Evolutionary conservation across 768 basidiomycete genomes (phyloP).

Genomic region (Mycena sanguinolenta): DNA sequence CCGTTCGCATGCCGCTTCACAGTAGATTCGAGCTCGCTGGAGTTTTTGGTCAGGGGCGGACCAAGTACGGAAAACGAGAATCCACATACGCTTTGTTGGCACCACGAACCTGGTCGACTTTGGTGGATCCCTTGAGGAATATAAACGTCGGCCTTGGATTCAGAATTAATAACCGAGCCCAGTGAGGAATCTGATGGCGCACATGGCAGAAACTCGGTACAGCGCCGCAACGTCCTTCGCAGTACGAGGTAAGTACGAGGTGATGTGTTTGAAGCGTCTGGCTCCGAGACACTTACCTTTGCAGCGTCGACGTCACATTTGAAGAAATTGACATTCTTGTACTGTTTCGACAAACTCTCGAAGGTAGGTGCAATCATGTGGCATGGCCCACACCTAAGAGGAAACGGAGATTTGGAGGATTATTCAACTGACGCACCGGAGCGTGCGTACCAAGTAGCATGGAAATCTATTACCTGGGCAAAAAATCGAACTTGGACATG

Average conservation of each 20-base stretch:
- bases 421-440: not conserved
- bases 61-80: not conserved
- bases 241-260: too few species aligned
- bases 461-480: constrained; percentile 85
- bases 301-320: constrained; percentile 87
- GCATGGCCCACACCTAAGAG: constrained; percentile 87
- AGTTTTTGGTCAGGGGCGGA: not conserved
- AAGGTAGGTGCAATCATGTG: constrained; percentile 85
- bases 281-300: too few species aligned
- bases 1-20: constrained; percentile 65
- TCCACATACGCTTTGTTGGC: constrained; percentile 72
- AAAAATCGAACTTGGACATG: constrained; percentile 13
- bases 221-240: constrained; percentile 72
- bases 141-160: constrained; percentile 83
- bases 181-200: constrained; percentile 38
- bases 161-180: not conserved
- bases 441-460: constrained; percentile 79
- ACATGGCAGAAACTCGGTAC: constrained; percentile 84
- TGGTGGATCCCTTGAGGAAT: constrained; percentile 75
- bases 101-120: constrained; percentile 81
- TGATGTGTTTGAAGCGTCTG: too few species aligned
- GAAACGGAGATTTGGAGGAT: constrained; percentile 7
- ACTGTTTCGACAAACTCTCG: constrained; percentile 77
- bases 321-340: constrained; percentile 81
- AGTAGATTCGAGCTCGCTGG: constrained; percentile 72